A percentile compares a stretch with the other conserved stretches of the same genome.
phyloP scores from a whole-genome alignment of 306 rosid species.

The Mimosa pudica region DNA sequence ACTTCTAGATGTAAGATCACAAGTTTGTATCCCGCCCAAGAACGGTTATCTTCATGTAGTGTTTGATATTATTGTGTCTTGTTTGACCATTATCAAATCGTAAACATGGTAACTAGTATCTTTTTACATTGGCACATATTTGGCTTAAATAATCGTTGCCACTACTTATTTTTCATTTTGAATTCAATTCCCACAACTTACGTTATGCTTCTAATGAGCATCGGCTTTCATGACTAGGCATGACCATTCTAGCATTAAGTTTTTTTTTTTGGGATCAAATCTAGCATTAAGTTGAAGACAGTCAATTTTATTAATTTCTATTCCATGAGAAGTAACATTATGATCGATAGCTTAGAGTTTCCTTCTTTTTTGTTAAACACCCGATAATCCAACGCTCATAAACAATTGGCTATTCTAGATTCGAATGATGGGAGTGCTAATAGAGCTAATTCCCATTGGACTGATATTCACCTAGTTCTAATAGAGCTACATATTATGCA shows the following conservation, averaged over 20 bases:
- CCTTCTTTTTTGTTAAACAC: not conserved
- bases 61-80: not conserved
- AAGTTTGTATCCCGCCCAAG: not conserved
- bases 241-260: not conserved
- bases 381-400: too few relatives aligned
- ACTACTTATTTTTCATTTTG: not conserved
- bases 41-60: not conserved
- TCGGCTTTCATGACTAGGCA: not conserved
- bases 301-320: not conserved
- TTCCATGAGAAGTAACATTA: not conserved
- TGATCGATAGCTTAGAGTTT: not conserved
- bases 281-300: not conserved
- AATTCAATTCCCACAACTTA: not conserved
- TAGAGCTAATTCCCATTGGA: not conserved
- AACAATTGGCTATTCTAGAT: too few relatives aligned
- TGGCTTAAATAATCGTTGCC: not conserved
- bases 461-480: not conserved
- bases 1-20: not conserved
- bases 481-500: slow-evolving; percentile 11
- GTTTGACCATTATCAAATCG: not conserved
- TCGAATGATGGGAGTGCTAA: too few relatives aligned
- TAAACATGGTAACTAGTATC: not conserved
- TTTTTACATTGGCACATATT: not conserved
- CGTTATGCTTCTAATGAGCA: not conserved
- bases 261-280: too few relatives aligned